Base-by-base conservation (phyloP, 2,329 filamentous ascomycete genomes). In the Davidsoniella neocaledoniae region DNA sequence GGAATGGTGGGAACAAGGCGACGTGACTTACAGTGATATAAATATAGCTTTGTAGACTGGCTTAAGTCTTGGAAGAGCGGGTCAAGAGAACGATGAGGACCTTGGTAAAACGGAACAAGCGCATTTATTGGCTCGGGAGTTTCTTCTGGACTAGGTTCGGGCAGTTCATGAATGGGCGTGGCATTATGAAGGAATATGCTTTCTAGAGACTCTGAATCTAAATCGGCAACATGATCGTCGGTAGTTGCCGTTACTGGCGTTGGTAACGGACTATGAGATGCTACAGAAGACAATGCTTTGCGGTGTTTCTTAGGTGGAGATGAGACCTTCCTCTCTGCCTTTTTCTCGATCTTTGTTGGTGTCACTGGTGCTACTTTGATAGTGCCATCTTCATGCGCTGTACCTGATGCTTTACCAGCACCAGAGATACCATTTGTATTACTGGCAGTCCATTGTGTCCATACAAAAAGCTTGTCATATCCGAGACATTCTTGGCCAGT, bases 401-500 rank as follows among this genome's bases (percentile, higher is more conserved):
- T 33, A 33, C 29, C 29, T 33, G 29, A 33, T 33, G 29, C 9
- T 12, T 33, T 33, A 33, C 29, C 12, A 33, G 29, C 29, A 33
- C 16, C 29, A 25, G 46, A 14, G 39, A 36, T 42, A 16, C 39
- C 17, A 8, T 43, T 48, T 17, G 19, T 43, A 17, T 29, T 42
- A 19, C 39, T 43, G 10, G 48, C 48, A 16, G 49, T 46, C 48
- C 52, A 54, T 51, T 70, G 65, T 49, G 74, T 72, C 76, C 76
- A 81, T 52, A 76, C 68, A 55, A 78, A 72, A 43, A 79, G 61
- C 57, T 71, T 72, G 53, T 73, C 75, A 60, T 80, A 80, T 38
- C 77, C 77, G 54, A 77, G 70, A 63, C 77, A 81, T 56, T 73
- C 67, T 59, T 73, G 66, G 25, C 74, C 74, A 40, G 69, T 66